Base-by-base conservation (phyloP, 2,329 filamentous ascomycete genomes). In the Neoarthrinium moseri region DNA sequence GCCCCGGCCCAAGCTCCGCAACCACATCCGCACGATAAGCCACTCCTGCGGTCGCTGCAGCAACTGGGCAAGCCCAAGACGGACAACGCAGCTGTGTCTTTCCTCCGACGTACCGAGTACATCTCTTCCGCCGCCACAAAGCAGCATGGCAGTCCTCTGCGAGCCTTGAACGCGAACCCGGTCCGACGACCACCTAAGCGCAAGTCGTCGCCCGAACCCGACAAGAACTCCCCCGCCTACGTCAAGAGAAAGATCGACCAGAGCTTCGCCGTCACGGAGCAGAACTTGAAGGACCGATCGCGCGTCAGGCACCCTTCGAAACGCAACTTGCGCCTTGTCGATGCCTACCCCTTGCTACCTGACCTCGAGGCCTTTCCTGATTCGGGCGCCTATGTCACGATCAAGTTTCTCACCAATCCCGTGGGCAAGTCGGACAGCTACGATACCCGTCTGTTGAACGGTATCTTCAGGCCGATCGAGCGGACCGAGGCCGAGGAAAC, bases 101-200 rank as follows among this genome's bases (percentile, higher is more conserved):
- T 99, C 78, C 80, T 99, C 56, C 89, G 94, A 47, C 84, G 92
- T 59, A 97, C 94, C 46, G 94, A 99, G 67, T 97, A 97, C 71
- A 96, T 96, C 60, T 89, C 88, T 10, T 81, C 79, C 4, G 70
- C 72, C 18, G 72, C 70, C 23, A 62, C 72, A 5, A 82, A 81
- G 60, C 62, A 60, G 15, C 66, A 67, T 24, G 75, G 80, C 17
- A 41, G 74, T 22, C 77, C 76, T 21, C 75, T 79, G 4, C 77
- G 77, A 50, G 71, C 72, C 23, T 66, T 77, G 40, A 70, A 77
- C 29, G 64, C 72, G 54, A 56, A 58, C 10, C 56, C 60, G 58
- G 60, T 62, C 18, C 70, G 67, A 52, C 71, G 70, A 17, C 61
- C 68, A 21, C 60, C 67, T 46, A 77, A 75, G 56, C 70, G 73